Evolutionary conservation across 331 rosid genomes (phyloP).

Genomic region (Acacia pycnantha): DNA sequence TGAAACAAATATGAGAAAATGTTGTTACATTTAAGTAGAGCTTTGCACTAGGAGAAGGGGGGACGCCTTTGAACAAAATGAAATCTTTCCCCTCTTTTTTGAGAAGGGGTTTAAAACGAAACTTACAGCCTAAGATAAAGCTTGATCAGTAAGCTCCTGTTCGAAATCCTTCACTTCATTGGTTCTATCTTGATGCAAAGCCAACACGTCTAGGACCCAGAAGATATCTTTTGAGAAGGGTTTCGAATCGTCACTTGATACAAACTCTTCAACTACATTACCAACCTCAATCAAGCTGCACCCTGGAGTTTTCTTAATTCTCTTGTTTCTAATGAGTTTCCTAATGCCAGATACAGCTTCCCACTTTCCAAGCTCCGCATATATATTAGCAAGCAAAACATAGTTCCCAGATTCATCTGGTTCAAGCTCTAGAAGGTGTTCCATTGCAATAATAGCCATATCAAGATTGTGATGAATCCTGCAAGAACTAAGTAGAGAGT

Average conservation of each 20-base stretch:
- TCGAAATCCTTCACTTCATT: conserved; percentile 33
- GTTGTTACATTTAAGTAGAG: background rate
- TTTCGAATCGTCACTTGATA: conserved; percentile 52
- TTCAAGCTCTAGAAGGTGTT: conserved; percentile 60
- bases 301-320: conserved; percentile 66
- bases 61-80: background rate
- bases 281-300: conserved; percentile 64
- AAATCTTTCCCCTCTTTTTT: background rate
- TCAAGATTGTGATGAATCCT: conserved; percentile 63
- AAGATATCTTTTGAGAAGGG: conserved; percentile 54
- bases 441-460: conserved; percentile 59
- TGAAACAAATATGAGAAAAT: too few species aligned
- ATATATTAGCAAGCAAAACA: conserved; percentile 66
- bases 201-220: conserved; percentile 42
- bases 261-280: conserved; percentile 60
- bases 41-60: background rate
- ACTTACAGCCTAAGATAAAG: background rate
- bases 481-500: conserved; percentile 68
- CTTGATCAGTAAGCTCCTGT: conserved; percentile 22
- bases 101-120: background rate
- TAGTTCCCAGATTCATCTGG: conserved; percentile 77
- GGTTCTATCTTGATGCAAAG: conserved; percentile 34
- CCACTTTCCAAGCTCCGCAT: conserved; percentile 71
- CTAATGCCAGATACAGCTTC: conserved; percentile 59
- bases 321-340: conserved; percentile 52